Evolutionary conservation across 345 rosid species (phyloP).

Genomic region (Crucihimalaya himalaica): DNA sequence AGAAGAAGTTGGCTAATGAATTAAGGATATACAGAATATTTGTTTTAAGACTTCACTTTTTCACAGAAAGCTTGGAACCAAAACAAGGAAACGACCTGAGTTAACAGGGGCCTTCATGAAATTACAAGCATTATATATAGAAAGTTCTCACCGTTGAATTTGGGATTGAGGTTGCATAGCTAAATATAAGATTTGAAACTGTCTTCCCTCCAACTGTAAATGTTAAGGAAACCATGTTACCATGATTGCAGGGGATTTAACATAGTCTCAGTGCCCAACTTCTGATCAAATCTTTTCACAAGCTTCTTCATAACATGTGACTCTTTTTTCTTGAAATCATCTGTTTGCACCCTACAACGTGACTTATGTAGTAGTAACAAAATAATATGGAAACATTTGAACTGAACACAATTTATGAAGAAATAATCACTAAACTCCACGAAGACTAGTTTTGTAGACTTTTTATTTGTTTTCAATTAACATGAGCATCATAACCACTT

Average conservation of each 20-base stretch:
- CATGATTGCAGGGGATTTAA: neutral
- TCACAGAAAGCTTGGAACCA: no score
- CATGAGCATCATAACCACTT: neutral
- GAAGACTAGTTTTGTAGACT: neutral
- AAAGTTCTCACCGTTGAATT: conserved; percentile 73
- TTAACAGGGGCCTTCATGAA: neutral
- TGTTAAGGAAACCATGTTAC: conserved; percentile 15
- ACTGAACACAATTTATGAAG: no score
- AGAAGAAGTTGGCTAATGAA: no score
- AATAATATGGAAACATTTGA: no score
- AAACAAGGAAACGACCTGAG: neutral
- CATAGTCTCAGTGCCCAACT: conserved; percentile 49
- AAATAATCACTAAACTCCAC: no score
- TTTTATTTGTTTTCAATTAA: neutral
- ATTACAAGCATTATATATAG: conserved; percentile 48
- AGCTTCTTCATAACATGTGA: conserved; percentile 36
- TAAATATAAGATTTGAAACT: conserved; percentile 56
- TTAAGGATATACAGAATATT: no score
- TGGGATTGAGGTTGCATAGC: conserved; percentile 57
- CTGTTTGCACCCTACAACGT: conserved; percentile 55
- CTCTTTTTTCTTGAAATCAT: conserved; percentile 43
- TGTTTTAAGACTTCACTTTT: no score
- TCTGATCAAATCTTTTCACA: conserved; percentile 38
- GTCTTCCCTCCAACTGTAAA: conserved; percentile 52
- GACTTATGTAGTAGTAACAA: no score